Evolutionary conservation across 2,329 filamentous ascomycete species (phyloP), one percentile per base, ranked within the genome.

Genomic region (Orbilia blumenaviensis): DNA sequence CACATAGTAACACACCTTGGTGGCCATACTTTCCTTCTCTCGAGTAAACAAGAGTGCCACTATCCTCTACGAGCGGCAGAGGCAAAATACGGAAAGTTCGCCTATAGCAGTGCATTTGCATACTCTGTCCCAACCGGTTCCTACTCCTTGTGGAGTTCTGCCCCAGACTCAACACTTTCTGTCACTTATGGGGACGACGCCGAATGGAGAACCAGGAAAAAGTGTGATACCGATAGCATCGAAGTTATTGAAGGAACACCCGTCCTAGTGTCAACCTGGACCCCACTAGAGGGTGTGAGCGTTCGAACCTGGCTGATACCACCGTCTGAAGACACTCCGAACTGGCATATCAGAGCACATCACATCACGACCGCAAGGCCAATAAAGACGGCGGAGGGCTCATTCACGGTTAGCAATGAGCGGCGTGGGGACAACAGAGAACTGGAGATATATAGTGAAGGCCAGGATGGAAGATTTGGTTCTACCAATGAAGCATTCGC

Each of bases 31-130:
- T 91, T 93, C 85, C 85, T 94, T 23, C 86, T 94, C 6, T 90
- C 88, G 2, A 91, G 89, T 0, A 91, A 92, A 0, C 91, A 94
- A 81, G 90, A 89, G n/a, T 94, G 91, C 82, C 90, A 91, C 82
- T 94, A 94, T 81, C 90, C 91, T 0, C 90, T 94, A 85, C 92
- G 92, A 82, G 91, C 90, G 64, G 92, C 91, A 0, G 91, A 94
- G 81, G 90, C 91, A 77, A 94, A 94, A 81, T 94, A 94, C 82
- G 91, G 91, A 52, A 87, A 88, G 74, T 93, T 94, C 81, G 91
- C 91, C 4, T 94, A 94, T 83, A 91, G 89, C 80, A 89, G 90
- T 62, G 88, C 90, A 0, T 94, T 92, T 81, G 91, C 86, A 18
- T 94, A 93, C 83, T 92, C 89, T 0, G 91, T 93, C 0, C 91